Conservation (phyloP, 306 rosid genomes). For the Malus sylvestris region DNA sequence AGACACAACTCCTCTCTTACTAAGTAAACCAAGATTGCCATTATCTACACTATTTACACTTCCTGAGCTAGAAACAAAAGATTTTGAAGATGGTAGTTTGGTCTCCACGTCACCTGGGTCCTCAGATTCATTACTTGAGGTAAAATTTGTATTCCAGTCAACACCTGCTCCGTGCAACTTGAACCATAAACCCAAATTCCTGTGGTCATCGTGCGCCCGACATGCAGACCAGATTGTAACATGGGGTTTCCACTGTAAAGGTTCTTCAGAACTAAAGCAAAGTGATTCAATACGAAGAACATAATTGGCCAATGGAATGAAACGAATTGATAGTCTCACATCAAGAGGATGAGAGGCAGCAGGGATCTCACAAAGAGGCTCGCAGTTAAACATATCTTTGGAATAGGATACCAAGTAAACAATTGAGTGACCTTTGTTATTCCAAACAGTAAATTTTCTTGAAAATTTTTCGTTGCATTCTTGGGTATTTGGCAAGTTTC, state of each 20-base stretch:
- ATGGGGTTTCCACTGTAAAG: constrained; percentile 64
- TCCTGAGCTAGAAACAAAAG: constrained; percentile 25
- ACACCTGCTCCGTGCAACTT: constrained; percentile 39
- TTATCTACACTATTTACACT: constrained; percentile 15
- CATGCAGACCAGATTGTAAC: constrained; percentile 48
- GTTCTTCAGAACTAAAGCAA: constrained; percentile 56
- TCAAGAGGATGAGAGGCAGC: constrained; percentile 38
- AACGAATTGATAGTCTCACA: constrained; percentile 36
- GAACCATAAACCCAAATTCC: constrained; percentile 32
- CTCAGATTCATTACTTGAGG: constrained; percentile 18
- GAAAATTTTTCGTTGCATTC: constrained; percentile 25
- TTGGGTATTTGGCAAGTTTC: constrained; percentile 12
- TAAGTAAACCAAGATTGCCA: constrained; percentile 22
- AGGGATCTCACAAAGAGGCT: constrained; percentile 63
- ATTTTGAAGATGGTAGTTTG: constrained; percentile 20
- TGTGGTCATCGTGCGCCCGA: constrained; percentile 33
- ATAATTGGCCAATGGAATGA: constrained; percentile 37
- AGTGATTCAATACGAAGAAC: constrained; percentile 59
- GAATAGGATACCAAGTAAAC: constrained; percentile 42
- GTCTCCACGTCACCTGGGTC: constrained; percentile 22
- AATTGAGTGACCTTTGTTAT: constrained; percentile 55
- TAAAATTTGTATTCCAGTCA: constrained; percentile 43
- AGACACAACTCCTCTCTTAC: constrained; percentile 35
- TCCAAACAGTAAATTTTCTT: constrained; percentile 56
- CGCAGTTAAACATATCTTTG: constrained; percentile 47